A percentile compares a stretch with the other conserved stretches of the same genome.
Conservation (phyloP, 1,284 basidiomycete genomes). For the Boletus subluridellus region DNA sequence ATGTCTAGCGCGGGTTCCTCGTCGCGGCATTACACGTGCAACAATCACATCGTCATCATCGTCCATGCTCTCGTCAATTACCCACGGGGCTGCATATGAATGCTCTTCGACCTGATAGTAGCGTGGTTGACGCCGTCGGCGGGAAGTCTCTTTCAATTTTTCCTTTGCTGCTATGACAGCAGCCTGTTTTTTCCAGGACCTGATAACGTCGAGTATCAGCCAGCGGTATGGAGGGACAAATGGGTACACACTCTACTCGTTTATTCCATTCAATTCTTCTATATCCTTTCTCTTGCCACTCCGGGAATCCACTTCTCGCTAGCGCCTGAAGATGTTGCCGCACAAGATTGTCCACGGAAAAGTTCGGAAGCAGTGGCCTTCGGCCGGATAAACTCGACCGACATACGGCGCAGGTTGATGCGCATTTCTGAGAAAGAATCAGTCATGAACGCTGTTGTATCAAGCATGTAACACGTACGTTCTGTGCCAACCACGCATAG, state of each 20-base stretch:
- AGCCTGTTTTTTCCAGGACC: conserved; percentile 29
- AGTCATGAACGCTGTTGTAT: neutral
- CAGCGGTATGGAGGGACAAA: neutral
- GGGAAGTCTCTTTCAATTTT: conserved; percentile 16
- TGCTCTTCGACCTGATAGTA: conserved; percentile 15
- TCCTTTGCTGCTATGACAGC: conserved; percentile 15
- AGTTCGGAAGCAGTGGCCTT: conserved; percentile 51
- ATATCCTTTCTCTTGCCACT: conserved; percentile 46
- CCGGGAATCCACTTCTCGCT: conserved; percentile 37
- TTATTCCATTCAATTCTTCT: conserved; percentile 44
- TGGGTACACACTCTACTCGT: conserved; percentile 43
- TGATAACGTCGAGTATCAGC: conserved; percentile 7
- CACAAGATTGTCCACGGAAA: conserved; percentile 49
- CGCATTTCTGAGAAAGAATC: conserved; percentile 30
- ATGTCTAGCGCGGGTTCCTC: conserved; percentile 16
- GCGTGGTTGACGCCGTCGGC: conserved; percentile 14
- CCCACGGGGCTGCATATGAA: conserved; percentile 5
- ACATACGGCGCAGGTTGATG: conserved; percentile 47
- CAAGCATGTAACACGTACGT: conserved; percentile 31
- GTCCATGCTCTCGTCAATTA: neutral
- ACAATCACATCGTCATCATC: conserved; percentile 1
- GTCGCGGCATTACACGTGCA: conserved; percentile 12
- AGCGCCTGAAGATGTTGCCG: conserved; percentile 46
- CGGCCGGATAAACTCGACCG: conserved; percentile 38
- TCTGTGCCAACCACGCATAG: conserved; percentile 45